Evolutionary conservation across 2,329 filamentous ascomycete species (phyloP), one percentile per base, ranked within the genome.

Genomic region (Geoglossum cookeanum): DNA sequence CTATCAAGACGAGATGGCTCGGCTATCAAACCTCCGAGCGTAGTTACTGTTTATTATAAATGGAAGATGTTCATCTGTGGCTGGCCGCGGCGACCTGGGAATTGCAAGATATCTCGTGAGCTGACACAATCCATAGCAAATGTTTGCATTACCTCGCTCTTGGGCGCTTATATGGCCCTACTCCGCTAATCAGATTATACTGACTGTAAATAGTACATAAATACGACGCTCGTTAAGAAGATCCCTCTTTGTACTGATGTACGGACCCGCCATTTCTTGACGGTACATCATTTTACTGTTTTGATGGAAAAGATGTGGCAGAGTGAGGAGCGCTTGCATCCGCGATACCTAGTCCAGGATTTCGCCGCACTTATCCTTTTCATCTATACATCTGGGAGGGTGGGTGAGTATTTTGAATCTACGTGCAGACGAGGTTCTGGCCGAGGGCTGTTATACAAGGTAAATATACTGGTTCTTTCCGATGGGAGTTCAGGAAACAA

Each of bases 361-460:
- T 51, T 62, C 54, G 53, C 51, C 39, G 53, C 57, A 48, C 58
- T 59, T 58, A 61, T 58, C 5, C 58, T 60, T 42, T 62, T 60
- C 30, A 59, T 62, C 51, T 62, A 62, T 55, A 61, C 56, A 51
- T 60, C 58, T 53, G 59, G 55, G 39, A 55, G 60, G 55, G 59
- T 62, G 42, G 58, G 56, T 53, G 60, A 61, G 55, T 59, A 60
- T 58, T 61, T 59, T 44, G 57, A 62, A 60, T 62, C 56, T 42
- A 60, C 57, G 42, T 59, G 60, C 32, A 57, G 57, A 48, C 52
- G 42, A 53, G 53, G 58, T 52, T 61, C 57, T 33, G 57, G 58
- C 30, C 57, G 56, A 58, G 59, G 57, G 56, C 55, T 62, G 55
- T 51, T 61, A 57, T 62, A 61, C 55, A 55, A 61, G 59, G 52